Percentiles rank a stretch among this genome's conserved stretches.
phyloP scores from a whole-genome alignment of 768 basidiomycete species.

The Lentinula detonsa region DNA sequence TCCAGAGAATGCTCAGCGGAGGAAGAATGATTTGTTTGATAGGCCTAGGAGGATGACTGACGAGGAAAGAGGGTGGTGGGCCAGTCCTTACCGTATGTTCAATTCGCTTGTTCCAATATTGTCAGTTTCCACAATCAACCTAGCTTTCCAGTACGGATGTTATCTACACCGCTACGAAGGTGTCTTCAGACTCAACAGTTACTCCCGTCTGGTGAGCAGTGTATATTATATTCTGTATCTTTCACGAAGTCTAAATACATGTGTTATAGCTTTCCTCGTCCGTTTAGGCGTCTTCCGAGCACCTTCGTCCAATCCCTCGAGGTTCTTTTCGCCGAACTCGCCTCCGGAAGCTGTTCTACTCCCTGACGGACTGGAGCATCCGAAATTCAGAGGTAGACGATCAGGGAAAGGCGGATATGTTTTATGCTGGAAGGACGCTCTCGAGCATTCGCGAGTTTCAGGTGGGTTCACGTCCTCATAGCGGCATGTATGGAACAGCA shows the following conservation, averaged over 20 bases:
- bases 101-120: conserved; percentile 10
- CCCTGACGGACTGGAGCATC: conserved; percentile 66
- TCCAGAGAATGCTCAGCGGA: conserved; percentile 15
- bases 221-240: conserved; percentile 5
- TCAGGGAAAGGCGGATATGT: conserved; percentile 46
- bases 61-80: conserved; percentile 62
- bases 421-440: conserved; percentile 50
- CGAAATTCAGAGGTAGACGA: conserved; percentile 45
- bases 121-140: conserved; percentile 6
- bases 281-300: conserved; percentile 49
- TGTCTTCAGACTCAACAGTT: conserved; percentile 44
- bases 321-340: neutral
- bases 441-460: conserved; percentile 31
- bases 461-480: conserved; percentile 18
- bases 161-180: conserved; percentile 55
- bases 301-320: conserved; percentile 16
- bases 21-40: conserved; percentile 21
- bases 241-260: neutral
- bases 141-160: conserved; percentile 55
- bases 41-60: conserved; percentile 51
- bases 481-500: neutral
- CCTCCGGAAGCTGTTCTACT: conserved; percentile 19
- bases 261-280: conserved; percentile 53
- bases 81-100: conserved; percentile 68
- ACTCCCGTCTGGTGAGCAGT: conserved; percentile 48